Conservation (phyloP, 2,329 filamentous ascomycete genomes). For the Xenosphaeropsis pyriputrescens region DNA sequence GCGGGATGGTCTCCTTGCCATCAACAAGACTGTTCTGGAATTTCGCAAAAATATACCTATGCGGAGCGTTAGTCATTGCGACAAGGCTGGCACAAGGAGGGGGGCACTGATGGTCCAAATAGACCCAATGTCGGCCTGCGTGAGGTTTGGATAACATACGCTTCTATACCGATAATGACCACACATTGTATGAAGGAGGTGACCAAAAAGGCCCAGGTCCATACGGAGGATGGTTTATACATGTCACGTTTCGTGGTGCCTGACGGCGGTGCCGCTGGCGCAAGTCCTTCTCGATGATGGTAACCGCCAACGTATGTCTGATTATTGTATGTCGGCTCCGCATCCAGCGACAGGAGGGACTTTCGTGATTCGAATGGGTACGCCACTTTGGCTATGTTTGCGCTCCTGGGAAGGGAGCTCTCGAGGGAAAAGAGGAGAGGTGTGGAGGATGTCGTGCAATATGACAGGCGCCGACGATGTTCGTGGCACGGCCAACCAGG, state of each 20-base stretch:
- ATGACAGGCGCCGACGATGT: too few relatives aligned
- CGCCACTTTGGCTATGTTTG: conserved; percentile 27
- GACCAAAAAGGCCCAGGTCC: conserved; percentile 77
- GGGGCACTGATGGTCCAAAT: too few relatives aligned
- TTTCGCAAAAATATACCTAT: conserved; percentile 75
- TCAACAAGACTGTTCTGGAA: conserved; percentile 54
- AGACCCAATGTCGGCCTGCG: conserved; percentile 1
- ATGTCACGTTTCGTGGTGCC: conserved; percentile 30
- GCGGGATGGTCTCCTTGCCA: conserved; percentile 34
- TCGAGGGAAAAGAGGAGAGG: too few relatives aligned
- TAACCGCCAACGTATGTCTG: conserved; percentile 20
- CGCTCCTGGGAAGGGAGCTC: conserved; percentile 9
- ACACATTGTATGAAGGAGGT: conserved; percentile 63
- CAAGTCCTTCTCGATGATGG: conserved; percentile 15
- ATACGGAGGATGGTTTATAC: conserved; percentile 69
- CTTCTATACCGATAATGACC: conserved; percentile 71
- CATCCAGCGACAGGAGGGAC: conserved; percentile 26
- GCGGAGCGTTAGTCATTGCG: conserved; percentile 3
- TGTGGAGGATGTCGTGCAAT: too few relatives aligned
- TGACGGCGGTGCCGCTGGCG: conserved; percentile 8
- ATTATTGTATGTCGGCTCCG: conserved; percentile 11
- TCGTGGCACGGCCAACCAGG: too few relatives aligned
- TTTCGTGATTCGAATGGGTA: conserved; percentile 28
- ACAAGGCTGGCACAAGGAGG: not conserved
- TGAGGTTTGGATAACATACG: conserved; percentile 38